Evolutionary conservation across 805 yeast genomes (phyloP).

Genomic region (Zygoascus flipseniorum): DNA sequence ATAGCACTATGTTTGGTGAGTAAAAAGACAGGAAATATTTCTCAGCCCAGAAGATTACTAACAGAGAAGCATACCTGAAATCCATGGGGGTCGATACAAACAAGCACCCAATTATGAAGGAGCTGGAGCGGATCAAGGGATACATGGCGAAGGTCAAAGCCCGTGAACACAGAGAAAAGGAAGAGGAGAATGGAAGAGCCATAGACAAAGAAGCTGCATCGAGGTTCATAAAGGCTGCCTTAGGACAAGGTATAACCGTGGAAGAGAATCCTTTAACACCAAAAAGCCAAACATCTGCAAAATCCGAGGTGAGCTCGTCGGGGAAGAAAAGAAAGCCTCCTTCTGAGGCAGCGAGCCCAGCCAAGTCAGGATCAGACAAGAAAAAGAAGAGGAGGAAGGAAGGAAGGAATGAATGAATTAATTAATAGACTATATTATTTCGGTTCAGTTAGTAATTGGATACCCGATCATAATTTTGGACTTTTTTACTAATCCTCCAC

Average conservation of each 20-base stretch:
- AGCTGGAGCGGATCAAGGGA: conserved; percentile 55
- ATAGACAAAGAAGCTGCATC: conserved; percentile 37
- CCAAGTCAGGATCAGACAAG: background rate
- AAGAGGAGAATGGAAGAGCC: conserved; percentile 4
- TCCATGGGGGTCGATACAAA: conserved; percentile 48
- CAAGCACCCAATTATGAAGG: conserved; percentile 55
- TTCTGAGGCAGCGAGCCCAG: background rate
- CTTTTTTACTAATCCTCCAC: no score
- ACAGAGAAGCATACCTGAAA: conserved; percentile 35
- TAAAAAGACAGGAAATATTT: background rate
- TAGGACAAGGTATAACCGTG: background rate
- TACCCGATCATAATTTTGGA: no score
- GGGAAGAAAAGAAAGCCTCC: background rate
- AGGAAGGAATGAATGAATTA: background rate
- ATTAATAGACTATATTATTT: background rate
- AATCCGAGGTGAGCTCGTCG: background rate
- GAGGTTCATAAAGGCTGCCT: conserved; percentile 31
- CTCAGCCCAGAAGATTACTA: background rate
- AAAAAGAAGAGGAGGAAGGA: conserved; percentile 1
- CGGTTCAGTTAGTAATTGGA: no score
- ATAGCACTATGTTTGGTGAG: conserved; percentile 18
- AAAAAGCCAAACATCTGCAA: background rate
- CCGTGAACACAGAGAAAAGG: conserved; percentile 4
- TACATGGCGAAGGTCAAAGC: conserved; percentile 53
- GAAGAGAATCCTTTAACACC: background rate